Percentiles rank a stretch among this genome's conserved stretches.
phyloP scores from a whole-genome alignment of 345 rosid genomes.

The Aquilaria malaccensis region DNA sequence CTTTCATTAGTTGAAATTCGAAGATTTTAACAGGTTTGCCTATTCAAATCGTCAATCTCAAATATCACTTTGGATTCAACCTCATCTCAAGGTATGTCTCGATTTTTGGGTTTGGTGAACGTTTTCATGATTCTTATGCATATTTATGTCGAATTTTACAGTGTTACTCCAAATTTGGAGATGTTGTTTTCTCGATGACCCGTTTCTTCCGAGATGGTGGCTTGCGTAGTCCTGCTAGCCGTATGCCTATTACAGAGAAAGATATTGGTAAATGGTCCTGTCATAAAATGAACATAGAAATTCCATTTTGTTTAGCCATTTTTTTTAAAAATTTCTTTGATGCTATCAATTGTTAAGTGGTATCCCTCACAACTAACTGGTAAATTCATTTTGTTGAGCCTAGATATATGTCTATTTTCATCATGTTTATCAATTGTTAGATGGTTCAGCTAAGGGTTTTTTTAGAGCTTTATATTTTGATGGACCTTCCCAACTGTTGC shows the following conservation, averaged over 20 bases:
- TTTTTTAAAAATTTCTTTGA: too few relatives aligned
- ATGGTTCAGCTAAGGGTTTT: too few relatives aligned
- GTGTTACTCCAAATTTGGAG: constrained; percentile 81
- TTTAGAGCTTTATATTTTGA: too few relatives aligned
- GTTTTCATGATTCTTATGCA: constrained; percentile 14
- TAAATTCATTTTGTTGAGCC: too few relatives aligned
- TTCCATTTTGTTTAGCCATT: background rate
- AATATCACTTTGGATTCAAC: constrained; percentile 92
- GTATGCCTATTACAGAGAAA: constrained; percentile 8
- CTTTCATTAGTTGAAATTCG: constrained; percentile 13
- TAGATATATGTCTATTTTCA: too few relatives aligned
- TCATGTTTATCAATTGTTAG: too few relatives aligned
- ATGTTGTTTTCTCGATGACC: constrained; percentile 68
- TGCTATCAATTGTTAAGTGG: too few relatives aligned
- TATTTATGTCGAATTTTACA: constrained; percentile 34
- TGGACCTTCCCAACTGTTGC: too few relatives aligned
- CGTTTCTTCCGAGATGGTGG: constrained; percentile 75
- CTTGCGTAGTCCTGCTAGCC: constrained; percentile 23
- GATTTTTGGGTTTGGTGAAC: constrained; percentile 8
- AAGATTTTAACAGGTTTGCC: constrained; percentile 55
- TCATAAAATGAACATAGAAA: constrained; percentile 5
- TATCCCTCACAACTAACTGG: too few relatives aligned
- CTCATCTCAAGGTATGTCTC: constrained; percentile 59
- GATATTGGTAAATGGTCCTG: constrained; percentile 40
- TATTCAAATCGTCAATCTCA: constrained; percentile 65